Evolutionary conservation across 1,139 yeast genomes (phyloP).

Genomic region (Saccharomyces pastorianus): DNA sequence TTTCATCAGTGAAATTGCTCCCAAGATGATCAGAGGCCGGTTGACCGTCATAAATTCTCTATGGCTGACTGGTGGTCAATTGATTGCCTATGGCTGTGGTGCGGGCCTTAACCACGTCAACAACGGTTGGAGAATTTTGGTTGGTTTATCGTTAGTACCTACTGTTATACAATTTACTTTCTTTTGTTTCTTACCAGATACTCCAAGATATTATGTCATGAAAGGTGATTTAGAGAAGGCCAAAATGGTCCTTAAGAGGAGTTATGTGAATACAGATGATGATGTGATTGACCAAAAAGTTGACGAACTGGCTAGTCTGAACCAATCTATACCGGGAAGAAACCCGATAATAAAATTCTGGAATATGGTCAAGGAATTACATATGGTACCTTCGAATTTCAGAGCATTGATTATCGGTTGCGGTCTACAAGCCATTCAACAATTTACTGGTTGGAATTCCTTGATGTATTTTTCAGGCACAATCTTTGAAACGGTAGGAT

Average conservation of each 20-base stretch:
- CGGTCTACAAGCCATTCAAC: constrained; percentile 91
- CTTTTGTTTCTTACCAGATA: constrained; percentile 85
- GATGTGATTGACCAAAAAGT: constrained; percentile 51
- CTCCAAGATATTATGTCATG: constrained; percentile 82
- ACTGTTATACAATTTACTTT: constrained; percentile 68
- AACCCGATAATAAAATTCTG: constrained; percentile 46
- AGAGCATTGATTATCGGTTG: constrained; percentile 85
- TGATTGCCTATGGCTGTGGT: constrained; percentile 85
- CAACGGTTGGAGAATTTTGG: constrained; percentile 90
- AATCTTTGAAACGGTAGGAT: constrained; percentile 82
- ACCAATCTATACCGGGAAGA: constrained; percentile 55
- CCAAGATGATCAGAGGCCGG: constrained; percentile 85
- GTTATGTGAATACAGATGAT: constrained; percentile 50
- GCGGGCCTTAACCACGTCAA: constrained; percentile 69
- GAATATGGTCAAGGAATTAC: constrained; percentile 62
- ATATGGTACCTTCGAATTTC: constrained; percentile 68
- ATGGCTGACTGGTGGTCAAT: constrained; percentile 74
- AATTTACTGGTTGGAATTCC: constrained; percentile 91
- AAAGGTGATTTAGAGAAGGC: constrained; percentile 61
- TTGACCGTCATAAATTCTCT: constrained; percentile 47
- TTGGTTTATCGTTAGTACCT: constrained; percentile 84
- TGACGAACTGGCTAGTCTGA: constrained; percentile 48
- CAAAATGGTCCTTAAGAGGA: constrained; percentile 50
- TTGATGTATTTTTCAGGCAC: constrained; percentile 90
- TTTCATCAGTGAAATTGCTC: constrained; percentile 86